These are phyloP conservation scores for Fusarium sacchari DNA, from an alignment of 2,329 filamentous ascomycete genomes.

Conservation along the genomic window DNA sequence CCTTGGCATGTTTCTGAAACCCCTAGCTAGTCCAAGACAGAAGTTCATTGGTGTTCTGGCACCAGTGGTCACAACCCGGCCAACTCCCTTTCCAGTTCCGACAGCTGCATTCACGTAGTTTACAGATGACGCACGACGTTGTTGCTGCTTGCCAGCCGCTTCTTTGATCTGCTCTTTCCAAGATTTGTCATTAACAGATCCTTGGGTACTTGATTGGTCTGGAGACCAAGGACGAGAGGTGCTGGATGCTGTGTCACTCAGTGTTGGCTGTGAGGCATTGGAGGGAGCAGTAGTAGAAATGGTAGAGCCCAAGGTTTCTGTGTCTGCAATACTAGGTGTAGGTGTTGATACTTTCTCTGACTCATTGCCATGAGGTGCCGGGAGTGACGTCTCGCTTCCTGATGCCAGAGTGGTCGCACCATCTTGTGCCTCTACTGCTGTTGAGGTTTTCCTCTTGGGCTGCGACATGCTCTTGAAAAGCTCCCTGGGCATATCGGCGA, in stretches of 20 bases:
- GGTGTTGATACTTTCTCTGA: conserved; percentile 9
- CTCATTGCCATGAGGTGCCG: conserved; percentile 1
- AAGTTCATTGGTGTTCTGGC: conserved; percentile 87
- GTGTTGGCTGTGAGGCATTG: conserved; percentile 35
- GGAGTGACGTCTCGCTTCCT: conserved; percentile 10
- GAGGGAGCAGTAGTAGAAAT: conserved; percentile 22
- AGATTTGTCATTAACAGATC: conserved; percentile 14
- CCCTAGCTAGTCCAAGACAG: conserved; percentile 81
- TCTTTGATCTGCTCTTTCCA: conserved; percentile 32
- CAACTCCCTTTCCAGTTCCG: conserved; percentile 73
- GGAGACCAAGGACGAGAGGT: conserved; percentile 23
- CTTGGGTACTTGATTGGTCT: conserved; percentile 19
- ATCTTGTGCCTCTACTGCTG: background rate
- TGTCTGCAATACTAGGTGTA: conserved; percentile 13
- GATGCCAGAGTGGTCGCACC: conserved; percentile 4
- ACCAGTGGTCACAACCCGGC: conserved; percentile 78
- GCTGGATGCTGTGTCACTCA: conserved; percentile 38
- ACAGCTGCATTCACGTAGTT: conserved; percentile 64
- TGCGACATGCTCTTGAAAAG: conserved; percentile 57
- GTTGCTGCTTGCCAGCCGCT: conserved; percentile 16
- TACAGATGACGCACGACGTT: conserved; percentile 33
- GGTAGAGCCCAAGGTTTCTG: conserved; percentile 3
- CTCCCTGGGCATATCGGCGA: conserved; percentile 76
- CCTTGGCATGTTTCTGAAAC: conserved; percentile 87
- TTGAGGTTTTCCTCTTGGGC: conserved; percentile 24